These are phyloP conservation scores for Fusarium metavorans DNA, from an alignment of 2,329 filamentous ascomycete species.

Conservation along the genomic window DNA sequence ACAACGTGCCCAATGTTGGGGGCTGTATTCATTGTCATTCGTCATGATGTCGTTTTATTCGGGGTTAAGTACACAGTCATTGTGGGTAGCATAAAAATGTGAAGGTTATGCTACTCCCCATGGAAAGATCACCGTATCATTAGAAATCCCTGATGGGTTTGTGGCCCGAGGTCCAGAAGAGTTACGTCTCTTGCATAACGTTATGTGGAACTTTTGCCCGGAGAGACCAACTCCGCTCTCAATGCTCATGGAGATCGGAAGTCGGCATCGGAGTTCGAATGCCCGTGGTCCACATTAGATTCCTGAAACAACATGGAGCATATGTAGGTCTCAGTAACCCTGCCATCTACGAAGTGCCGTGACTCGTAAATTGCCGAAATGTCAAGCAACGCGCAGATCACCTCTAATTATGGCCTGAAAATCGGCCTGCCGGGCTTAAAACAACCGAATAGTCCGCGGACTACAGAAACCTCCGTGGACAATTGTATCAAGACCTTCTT, in stretches of 20 bases:
- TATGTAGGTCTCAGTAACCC: neutral
- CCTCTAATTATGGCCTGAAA: neutral
- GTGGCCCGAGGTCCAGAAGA: neutral
- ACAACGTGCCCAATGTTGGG: neutral
- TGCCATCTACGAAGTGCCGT: neutral
- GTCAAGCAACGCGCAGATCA: neutral
- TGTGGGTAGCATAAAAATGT: neutral
- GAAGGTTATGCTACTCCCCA: fast-evolving
- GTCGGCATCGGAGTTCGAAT: neutral
- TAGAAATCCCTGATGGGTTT: neutral
- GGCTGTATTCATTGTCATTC: neutral
- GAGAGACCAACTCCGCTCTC: neutral
- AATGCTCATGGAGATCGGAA: neutral
- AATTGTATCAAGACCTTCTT: neutral
- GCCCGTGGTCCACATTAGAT: neutral
- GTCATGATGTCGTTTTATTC: neutral
- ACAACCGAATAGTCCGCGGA: neutral
- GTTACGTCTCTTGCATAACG: neutral
- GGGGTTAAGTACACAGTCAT: neutral
- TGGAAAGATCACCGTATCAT: neutral
- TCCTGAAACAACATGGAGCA: neutral
- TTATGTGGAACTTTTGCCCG: neutral
- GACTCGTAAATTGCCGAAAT: neutral
- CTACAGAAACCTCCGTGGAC: neutral
- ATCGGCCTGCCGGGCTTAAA: neutral